Evolutionary conservation across 441 rosid species (phyloP), one percentile per base, ranked within the genome.

Genomic region (Daphne laureola): DNA sequence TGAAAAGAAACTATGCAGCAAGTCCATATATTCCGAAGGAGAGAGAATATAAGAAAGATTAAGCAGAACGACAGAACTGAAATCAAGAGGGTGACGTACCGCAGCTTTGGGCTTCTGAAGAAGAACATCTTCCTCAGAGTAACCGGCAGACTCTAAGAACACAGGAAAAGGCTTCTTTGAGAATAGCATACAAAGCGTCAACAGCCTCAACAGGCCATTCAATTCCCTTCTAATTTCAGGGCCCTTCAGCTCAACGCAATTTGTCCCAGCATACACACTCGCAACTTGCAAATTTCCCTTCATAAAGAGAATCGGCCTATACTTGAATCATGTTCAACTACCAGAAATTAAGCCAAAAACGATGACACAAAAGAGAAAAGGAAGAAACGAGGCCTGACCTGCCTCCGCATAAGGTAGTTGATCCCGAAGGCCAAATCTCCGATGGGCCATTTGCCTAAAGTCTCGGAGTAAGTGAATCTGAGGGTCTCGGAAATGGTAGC

Each of bases 391-490:
- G 13, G 11, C 43, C 60, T 4, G n/a, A 89, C 95, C 95, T 90
- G 93, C 60, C 87, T 76, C 54, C 92, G 79, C 78, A 93, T 78
- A 46, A 90, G 78, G 65, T 81, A 90, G 67, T 90, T 93, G 61
- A 93, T 87, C 56, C 97, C 97, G 57, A 93, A 90, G 54, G 97
- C 98, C 64, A 93, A 75, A 77, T 93, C 96, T 17, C 81, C 93
- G 25, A 93, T 78, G 6, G 98, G 98, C 97, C 97, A 93, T 74
- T 93, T 90, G 6, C 98, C 98, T 36, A 93, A 64, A 49, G 98
- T 93, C 67, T 93, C 97, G 5, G 95, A 83, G 74, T 85, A 93
- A 13, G 95, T 93, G 51, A 89, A 93, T 51, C 90, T 73, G 16
- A 93, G 78, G 17, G 98, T 93, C 71, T 93, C 97, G 13, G 93